Base-by-base conservation (phyloP, 192 early-diverging fungal genomes). In the Backusella liffmaniae region DNA sequence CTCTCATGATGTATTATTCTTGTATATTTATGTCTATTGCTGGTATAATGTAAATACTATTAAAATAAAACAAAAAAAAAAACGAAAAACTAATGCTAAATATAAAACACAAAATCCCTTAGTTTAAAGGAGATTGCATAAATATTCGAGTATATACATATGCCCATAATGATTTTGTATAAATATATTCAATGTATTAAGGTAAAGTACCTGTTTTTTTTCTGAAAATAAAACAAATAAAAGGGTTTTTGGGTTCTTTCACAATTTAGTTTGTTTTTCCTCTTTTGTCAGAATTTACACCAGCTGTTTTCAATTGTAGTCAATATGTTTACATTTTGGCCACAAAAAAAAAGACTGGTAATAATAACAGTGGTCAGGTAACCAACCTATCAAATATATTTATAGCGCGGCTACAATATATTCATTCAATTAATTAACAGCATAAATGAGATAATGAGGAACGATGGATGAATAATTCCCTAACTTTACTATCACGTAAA, bases 91-190 rank as follows among this genome's bases (percentile, higher is more conserved):
- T 5, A 26, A 62, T 3, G 56, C 29, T 62, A 12, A 62, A 62
- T 13, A 62, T 62, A 23, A 62, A 29, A 62, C 12, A 62, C 56
- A 62, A 13, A 62, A 62, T 29, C 56, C 56, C 56, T 62, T 13
- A 62, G 23, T 62, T 30, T 62, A 62, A 26, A 62, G 56, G 56
- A 62, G 56, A 62, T 62, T 62, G 23, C 23, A 62, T 62, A 62
- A 26, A 62, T 62, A 62, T 10, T 62, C 9, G 3, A 29, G 21
- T 29, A 7, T 62, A 59, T 49, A n/a, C n/a, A 49, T 49, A 49
- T 49, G 5, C 46, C 6, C 46, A 49, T 0, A 49, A 49, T 49
- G 15, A 49, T 59, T 32, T 59, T 59, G 10, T 59, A 62, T 62
- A 62, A 29, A 29, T 62, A 62, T 12, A 29, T 4, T 62, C 56